Percentiles rank a stretch among this genome's conserved stretches.
phyloP scores from a whole-genome alignment of 495 filamentous ascomycete species.

The Eremomyces bilateralis region DNA sequence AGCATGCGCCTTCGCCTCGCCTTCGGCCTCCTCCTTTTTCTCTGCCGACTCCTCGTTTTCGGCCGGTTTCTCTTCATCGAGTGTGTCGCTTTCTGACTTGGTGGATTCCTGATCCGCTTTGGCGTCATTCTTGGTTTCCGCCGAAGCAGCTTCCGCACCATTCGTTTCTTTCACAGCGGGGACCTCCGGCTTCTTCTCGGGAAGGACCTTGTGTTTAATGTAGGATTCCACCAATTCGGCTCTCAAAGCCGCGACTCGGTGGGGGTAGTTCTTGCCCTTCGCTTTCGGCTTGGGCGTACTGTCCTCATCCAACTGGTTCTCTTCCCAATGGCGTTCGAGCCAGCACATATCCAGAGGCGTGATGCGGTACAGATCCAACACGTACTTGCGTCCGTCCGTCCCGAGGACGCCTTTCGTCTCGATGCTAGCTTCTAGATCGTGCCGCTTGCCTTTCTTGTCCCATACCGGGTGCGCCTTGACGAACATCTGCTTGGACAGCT shows the following conservation, averaged over 20 bases:
- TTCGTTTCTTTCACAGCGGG: conserved; percentile 4
- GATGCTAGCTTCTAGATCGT: conserved; percentile 85
- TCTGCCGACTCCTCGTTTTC: conserved; percentile 15
- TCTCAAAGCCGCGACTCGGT: conserved; percentile 83
- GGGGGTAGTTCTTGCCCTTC: conserved; percentile 42
- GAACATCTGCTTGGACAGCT: conserved; percentile 64
- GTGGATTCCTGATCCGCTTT: conserved; percentile 9
- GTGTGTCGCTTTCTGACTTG: too few species aligned
- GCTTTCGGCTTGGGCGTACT: conserved; percentile 21
- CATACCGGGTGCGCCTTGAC: conserved; percentile 94
- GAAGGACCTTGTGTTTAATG: conserved; percentile 64
- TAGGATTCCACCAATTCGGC: conserved; percentile 72
- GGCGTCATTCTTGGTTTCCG: conserved; percentile 4
- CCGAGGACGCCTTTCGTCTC: conserved; percentile 95
- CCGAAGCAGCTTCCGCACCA: conserved; percentile 3
- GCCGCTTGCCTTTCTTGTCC: conserved; percentile 84
- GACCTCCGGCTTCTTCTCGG: conserved; percentile 37
- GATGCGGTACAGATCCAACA: conserved; percentile 85
- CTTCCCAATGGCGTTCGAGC: conserved; percentile 48
- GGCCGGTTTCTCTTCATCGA: conserved; percentile 10
- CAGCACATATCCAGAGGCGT: conserved; percentile 81
- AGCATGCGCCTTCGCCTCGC: conserved; percentile 16
- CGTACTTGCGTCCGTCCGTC: conserved; percentile 94
- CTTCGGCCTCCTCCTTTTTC: conserved; percentile 24
- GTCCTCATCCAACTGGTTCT: neutral